Percentiles rank a stretch among this genome's conserved stretches.
Evolutionary conservation across 768 basidiomycete species (phyloP).

Genomic region (Kwoniella heveanensis): DNA sequence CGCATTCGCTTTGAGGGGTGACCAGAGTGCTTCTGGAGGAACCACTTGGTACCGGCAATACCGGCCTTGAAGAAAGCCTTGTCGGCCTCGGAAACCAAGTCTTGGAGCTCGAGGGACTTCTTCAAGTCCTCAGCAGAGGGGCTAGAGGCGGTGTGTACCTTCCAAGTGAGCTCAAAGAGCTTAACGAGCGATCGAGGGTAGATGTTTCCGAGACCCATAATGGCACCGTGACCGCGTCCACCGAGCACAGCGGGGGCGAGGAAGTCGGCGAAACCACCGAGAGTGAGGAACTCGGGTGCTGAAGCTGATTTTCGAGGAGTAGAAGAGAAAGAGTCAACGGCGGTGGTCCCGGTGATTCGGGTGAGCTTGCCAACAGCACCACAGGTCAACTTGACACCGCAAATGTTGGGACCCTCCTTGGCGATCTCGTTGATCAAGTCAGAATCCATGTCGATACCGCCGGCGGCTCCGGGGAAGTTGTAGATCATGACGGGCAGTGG

Average conservation of each 20-base stretch:
- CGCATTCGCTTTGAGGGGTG: constrained; percentile 65
- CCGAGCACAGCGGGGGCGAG: constrained; percentile 71
- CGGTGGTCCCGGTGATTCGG: constrained; percentile 72
- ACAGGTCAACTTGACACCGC: constrained; percentile 88
- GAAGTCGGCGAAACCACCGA: constrained; percentile 85
- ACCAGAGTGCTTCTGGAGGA: constrained; percentile 69
- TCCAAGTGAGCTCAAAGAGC: constrained; percentile 67
- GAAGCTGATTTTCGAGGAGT: constrained; percentile 70
- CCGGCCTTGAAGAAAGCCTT: constrained; percentile 74
- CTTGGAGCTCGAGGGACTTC: constrained; percentile 75
- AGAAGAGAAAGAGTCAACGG: constrained; percentile 63
- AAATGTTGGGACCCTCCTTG: constrained; percentile 71
- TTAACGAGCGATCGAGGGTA: constrained; percentile 63
- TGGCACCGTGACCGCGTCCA: constrained; percentile 76
- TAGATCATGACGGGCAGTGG: constrained; percentile 87
- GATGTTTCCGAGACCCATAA: constrained; percentile 83
- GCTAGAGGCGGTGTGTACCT: constrained; percentile 61
- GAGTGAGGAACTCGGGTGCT: constrained; percentile 72
- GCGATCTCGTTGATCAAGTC: constrained; percentile 82
- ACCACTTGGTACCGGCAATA: constrained; percentile 80
- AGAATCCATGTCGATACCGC: constrained; percentile 88
- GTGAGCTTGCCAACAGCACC: constrained; percentile 90
- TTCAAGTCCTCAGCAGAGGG: constrained; percentile 60
- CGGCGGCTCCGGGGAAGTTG: constrained; percentile 84
- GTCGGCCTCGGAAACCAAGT: constrained; percentile 77